phyloP scores from a whole-genome alignment of 2,329 filamentous ascomycete species.

The Phyllosticta citriasiana region DNA sequence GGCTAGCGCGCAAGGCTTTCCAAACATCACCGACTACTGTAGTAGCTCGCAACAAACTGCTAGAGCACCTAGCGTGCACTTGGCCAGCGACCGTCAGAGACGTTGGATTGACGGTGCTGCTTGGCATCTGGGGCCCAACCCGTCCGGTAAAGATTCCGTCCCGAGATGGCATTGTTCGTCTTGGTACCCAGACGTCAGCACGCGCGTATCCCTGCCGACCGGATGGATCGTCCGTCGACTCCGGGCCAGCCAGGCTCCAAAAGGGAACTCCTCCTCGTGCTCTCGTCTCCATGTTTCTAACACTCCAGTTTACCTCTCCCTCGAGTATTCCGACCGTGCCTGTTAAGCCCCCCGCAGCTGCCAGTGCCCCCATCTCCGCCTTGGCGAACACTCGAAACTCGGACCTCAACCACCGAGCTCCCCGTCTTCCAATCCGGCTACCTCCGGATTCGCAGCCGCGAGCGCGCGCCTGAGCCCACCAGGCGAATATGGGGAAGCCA shows the following conservation, averaged over 20 bases:
- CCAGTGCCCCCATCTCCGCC: not conserved
- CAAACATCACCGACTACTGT: not conserved
- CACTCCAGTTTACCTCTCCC: not conserved
- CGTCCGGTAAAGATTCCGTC: not conserved
- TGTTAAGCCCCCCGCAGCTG: not conserved
- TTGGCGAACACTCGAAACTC: not conserved
- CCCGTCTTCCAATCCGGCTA: not conserved
- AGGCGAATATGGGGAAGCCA: slow-evolving; percentile 1
- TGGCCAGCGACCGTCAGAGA: not conserved
- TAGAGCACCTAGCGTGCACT: not conserved
- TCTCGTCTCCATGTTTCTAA: not conserved
- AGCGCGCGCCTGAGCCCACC: not conserved
- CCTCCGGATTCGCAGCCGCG: not conserved
- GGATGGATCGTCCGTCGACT: not conserved
- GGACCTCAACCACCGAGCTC: not conserved
- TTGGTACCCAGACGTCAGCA: not conserved
- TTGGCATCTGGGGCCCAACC: not conserved
- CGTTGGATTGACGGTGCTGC: not conserved
- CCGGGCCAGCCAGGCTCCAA: not conserved
- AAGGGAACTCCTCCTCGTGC: not conserved
- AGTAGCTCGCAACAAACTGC: not conserved
- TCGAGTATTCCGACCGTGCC: not conserved
- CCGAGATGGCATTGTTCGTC: not conserved
- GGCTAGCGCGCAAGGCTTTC: not conserved
- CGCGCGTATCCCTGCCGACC: not conserved